Percentiles rank a stretch among this genome's conserved stretches.
Conservation (phyloP, 2,329 filamentous ascomycete genomes). For the Lojkania enalia region DNA sequence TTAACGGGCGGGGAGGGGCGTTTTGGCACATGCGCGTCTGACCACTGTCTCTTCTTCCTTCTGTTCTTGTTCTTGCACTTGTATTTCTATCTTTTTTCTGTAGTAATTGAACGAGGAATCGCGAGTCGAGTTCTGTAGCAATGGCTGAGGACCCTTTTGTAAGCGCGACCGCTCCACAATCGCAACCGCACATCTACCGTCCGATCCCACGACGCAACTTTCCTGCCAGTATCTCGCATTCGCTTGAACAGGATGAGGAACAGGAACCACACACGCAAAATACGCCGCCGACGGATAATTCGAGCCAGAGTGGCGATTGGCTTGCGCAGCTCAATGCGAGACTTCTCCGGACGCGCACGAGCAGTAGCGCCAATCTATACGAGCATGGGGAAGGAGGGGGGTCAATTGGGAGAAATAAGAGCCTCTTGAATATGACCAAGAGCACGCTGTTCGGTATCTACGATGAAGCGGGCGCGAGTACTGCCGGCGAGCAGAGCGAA, state of each 20-base stretch:
- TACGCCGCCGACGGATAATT: slow-evolving; percentile 9
- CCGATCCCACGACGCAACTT: slow-evolving; percentile 46
- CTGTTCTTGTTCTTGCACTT: neutral
- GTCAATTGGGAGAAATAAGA: slow-evolving; percentile 64
- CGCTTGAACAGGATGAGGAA: slow-evolving; percentile 3
- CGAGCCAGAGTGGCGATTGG: slow-evolving; percentile 34
- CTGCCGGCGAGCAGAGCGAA: slow-evolving; percentile 51
- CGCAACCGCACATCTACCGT: slow-evolving; percentile 39
- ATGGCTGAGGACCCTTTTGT: slow-evolving; percentile 37
- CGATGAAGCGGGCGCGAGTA: slow-evolving; percentile 45
- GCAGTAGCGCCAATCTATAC: slow-evolving; percentile 14
- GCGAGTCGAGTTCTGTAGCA: neutral
- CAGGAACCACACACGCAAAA: slow-evolving; percentile 1
- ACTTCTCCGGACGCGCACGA: slow-evolving; percentile 35
- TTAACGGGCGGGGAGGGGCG: slow-evolving; percentile 15
- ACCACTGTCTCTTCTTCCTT: neutral
- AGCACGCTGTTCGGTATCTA: slow-evolving; percentile 94
- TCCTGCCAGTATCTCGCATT: slow-evolving; percentile 19
- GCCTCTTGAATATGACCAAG: slow-evolving; percentile 81
- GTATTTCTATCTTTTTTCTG: neutral
- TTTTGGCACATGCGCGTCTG: neutral
- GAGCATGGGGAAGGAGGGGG: slow-evolving; percentile 26
- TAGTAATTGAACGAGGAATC: neutral
- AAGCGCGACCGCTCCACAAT: slow-evolving; percentile 22
- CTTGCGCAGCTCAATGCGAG: slow-evolving; percentile 43